Conservation (phyloP, 2,329 filamentous ascomycete genomes). For the Myriosclerotinia curreyana region DNA sequence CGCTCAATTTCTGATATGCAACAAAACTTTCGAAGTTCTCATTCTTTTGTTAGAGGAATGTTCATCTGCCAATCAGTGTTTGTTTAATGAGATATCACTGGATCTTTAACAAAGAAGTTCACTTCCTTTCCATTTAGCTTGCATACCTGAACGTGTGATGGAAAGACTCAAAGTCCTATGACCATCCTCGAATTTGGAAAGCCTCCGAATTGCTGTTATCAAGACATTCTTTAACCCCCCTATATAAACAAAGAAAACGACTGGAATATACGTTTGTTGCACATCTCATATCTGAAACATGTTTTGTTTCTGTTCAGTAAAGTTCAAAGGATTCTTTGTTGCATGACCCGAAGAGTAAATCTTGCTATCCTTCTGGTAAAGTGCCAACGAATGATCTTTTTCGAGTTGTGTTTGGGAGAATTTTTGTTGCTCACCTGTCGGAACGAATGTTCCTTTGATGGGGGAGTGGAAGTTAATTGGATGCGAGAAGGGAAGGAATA, state of each 20-base stretch:
- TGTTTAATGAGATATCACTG: not conserved
- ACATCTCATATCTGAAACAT: conserved; percentile 21
- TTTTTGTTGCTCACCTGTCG: conserved; percentile 7
- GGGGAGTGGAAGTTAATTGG: not conserved
- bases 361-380: not conserved
- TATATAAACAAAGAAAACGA: not conserved
- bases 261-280: conserved; percentile 1
- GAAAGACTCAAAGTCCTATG: not conserved
- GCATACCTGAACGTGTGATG: not conserved
- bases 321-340: conserved; percentile 2
- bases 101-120: not conserved
- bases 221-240: not conserved
- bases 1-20: conserved; percentile 14
- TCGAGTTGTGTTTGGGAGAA: not conserved
- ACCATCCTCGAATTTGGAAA: not conserved
- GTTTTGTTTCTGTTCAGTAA: not conserved
- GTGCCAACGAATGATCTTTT: not conserved
- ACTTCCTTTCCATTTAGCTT: not conserved
- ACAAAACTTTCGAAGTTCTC: not conserved
- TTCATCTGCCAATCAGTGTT: not conserved
- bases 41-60: not conserved
- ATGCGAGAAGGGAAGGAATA: not conserved
- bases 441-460: conserved; percentile 4
- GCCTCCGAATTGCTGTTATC: not conserved
- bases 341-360: not conserved